Evolutionary conservation across 2,329 filamentous ascomycete species (phyloP).

Genomic region (Mollisia scopiformis): DNA sequence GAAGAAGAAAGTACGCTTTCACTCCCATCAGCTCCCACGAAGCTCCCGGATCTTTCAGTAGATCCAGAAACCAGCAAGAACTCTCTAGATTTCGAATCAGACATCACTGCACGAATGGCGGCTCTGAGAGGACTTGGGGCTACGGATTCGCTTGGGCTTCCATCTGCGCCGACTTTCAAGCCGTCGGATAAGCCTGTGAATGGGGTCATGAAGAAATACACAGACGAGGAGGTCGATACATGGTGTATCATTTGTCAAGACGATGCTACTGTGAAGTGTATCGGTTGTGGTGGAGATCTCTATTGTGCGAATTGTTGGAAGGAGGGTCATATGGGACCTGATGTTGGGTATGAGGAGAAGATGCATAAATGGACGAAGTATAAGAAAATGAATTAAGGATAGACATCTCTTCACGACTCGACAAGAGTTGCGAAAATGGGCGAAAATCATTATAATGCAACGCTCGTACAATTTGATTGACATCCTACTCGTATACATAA

Average conservation of each 20-base stretch:
- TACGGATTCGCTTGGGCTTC: slow-evolving; percentile 29
- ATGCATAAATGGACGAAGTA: slow-evolving; percentile 70
- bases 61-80: slow-evolving; percentile 17
- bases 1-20: slow-evolving; percentile 14
- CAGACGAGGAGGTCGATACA: slow-evolving; percentile 71
- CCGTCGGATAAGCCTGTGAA: slow-evolving; percentile 24
- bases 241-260: slow-evolving; percentile 87
- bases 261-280: slow-evolving; percentile 72
- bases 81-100: slow-evolving; percentile 32
- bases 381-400: slow-evolving; percentile 37
- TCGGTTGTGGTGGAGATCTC: slow-evolving; percentile 71
- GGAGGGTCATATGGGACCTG: slow-evolving; percentile 75
- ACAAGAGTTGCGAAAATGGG: no score
- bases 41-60: slow-evolving; percentile 17
- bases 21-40: slow-evolving; percentile 31
- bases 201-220: slow-evolving; percentile 42
- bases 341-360: slow-evolving; percentile 71
- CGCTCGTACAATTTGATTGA: slow-evolving; percentile 5
- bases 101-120: slow-evolving; percentile 35
- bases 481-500: slow-evolving; percentile 3
- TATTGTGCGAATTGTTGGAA: slow-evolving; percentile 82
- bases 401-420: no score
- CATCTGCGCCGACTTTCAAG: slow-evolving; percentile 35
- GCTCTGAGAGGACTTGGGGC: slow-evolving; percentile 26
- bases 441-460: background rate